Evolutionary conservation across 371 early-diverging fungal genomes (phyloP), one percentile per base, ranked within the genome.

Genomic region (Apophysomyces sp.): DNA sequence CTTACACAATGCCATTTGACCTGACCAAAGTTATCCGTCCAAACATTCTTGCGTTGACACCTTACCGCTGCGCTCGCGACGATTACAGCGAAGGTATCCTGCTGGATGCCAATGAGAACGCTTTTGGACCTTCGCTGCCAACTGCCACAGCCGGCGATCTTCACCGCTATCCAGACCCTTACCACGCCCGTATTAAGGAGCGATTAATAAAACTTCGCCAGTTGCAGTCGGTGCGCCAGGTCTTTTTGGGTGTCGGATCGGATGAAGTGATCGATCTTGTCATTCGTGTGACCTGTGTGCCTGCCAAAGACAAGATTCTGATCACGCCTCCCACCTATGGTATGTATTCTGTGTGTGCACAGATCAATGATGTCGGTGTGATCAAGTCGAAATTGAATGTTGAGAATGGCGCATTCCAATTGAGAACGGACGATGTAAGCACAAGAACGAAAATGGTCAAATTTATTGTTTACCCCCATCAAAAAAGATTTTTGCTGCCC

Each of bases 321-420:
- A 91, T 97, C 56, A 92, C 92, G 7, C 98, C 98, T 58, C 98
- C 99, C 2, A 98, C 98, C 28, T 99, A 99, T 71, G 99, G 99
- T 67, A 99, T 99, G 99, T 99, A 99, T 81, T 81, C 86, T 15
- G 96, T 96, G 15, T 89, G 86, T 57, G 97, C 97, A 39, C 88
- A 92, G 66, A 89, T 95, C 73, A 98, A 99, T 72, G 98, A 98
- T 73, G 94, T 96, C 0, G 80, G 72, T 53, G 89, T 97, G 31
- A 90, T 93, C 55, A 90, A 91, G 64, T 92, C 93, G 24, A 86
- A 86, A 27, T 75, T 98, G 52, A 74, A 87, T 62, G 89, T 92
- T 11, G 89, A 89, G 31, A 80, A 83, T 53, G 92, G 83, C 5
- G 86, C 87, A 15, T 98, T 93, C 81, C 95, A 95, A 67, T 78